phyloP scores from a whole-genome alignment of 345 rosid genomes.

The Acer campestre region DNA sequence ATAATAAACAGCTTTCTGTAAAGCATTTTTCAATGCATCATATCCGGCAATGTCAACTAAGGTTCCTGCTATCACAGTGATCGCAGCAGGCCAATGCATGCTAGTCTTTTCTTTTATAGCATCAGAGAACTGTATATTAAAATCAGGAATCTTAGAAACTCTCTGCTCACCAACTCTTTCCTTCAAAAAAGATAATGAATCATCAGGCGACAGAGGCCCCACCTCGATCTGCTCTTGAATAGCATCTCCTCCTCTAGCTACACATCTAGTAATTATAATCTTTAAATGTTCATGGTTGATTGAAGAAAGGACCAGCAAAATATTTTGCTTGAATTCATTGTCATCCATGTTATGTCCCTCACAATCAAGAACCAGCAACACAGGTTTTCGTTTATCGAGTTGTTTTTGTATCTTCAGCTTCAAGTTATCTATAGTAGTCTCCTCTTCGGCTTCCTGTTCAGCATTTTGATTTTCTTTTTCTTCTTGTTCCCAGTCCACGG shows the following conservation, averaged over 20 bases:
- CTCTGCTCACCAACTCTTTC: not conserved
- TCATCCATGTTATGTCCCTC: conserved; percentile 23
- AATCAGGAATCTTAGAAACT: not conserved
- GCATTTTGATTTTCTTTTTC: conserved; percentile 9
- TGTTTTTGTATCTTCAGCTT: not conserved
- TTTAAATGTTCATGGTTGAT: not conserved
- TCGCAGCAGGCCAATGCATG: conserved; percentile 33
- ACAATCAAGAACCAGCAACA: conserved; percentile 44
- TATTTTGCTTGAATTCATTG: not conserved
- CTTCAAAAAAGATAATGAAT: conserved; percentile 17
- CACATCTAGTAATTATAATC: conserved; percentile 29
- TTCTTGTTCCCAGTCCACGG: conserved; percentile 18
- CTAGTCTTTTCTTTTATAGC: conserved; percentile 6
- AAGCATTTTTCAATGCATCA: not conserved
- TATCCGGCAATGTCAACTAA: conserved; percentile 1
- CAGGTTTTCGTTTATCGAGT: not conserved
- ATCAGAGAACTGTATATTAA: not conserved
- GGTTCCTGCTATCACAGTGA: conserved; percentile 41
- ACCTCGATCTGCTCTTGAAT: not conserved
- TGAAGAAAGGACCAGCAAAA: not conserved
- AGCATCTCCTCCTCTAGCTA: not conserved
- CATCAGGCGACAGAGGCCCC: not conserved
- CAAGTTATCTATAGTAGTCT: conserved; percentile 18
- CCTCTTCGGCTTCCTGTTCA: conserved; percentile 22
- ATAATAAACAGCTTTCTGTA: not conserved